Conservation (phyloP, 108 stramenopile genomes). For the Ochromonas danica region DNA sequence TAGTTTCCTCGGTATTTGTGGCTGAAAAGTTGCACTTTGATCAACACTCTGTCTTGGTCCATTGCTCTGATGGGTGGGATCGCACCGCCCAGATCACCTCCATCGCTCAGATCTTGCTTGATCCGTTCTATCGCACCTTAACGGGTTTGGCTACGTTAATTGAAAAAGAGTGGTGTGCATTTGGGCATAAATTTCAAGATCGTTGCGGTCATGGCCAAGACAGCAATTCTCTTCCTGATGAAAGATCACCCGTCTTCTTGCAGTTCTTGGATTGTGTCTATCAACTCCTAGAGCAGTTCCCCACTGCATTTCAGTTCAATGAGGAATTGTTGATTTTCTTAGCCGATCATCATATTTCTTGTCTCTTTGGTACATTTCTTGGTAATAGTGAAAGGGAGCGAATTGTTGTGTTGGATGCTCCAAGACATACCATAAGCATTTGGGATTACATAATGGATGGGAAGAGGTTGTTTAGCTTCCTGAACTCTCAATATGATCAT, state of each 20-base stretch:
- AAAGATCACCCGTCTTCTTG: conserved; percentile 90
- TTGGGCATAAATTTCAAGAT: conserved; percentile 61
- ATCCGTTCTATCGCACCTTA: conserved; percentile 59
- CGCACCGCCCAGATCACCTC: conserved; percentile 56
- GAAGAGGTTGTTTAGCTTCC: not conserved
- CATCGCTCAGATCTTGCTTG: conserved; percentile 59
- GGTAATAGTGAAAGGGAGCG: conserved; percentile 81
- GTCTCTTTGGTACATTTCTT: conserved; percentile 86
- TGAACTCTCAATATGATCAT: not conserved
- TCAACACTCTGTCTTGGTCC: conserved; percentile 44
- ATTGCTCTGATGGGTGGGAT: conserved; percentile 67
- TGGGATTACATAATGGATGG: conserved; percentile 1
- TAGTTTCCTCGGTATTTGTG: conserved; percentile 32
- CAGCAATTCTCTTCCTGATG: conserved; percentile 46
- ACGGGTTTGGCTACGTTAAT: conserved; percentile 31
- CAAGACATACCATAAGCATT: not conserved
- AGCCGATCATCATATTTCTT: conserved; percentile 79
- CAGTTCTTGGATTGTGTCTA: conserved; percentile 96
- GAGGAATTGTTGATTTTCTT: conserved; percentile 51
- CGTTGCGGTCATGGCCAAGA: not conserved
- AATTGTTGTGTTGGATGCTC: not conserved
- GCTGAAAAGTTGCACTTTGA: conserved; percentile 38
- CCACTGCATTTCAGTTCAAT: conserved; percentile 61
- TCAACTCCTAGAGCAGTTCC: conserved; percentile 80
- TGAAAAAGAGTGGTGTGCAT: conserved; percentile 63